phyloP scores from a whole-genome alignment of 2,329 filamentous ascomycete genomes.

The Trichoderma polysporum region DNA sequence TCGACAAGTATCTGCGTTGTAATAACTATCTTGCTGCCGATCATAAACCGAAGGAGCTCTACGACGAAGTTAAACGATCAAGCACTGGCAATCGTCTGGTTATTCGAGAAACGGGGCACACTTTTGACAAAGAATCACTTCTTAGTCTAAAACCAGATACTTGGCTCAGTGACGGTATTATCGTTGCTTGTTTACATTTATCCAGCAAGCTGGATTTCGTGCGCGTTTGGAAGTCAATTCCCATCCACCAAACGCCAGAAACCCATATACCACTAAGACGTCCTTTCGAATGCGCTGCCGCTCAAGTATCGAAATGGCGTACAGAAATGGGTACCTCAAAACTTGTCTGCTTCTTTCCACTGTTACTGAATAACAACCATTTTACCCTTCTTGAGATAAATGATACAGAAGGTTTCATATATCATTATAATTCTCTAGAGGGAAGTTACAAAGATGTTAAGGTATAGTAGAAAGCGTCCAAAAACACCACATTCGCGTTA shows the following conservation, averaged over 20 bases:
- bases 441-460: not conserved
- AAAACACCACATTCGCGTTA: not conserved
- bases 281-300: conserved; percentile 14
- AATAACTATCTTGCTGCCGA: not conserved
- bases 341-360: conserved; percentile 14
- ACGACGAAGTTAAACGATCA: not conserved
- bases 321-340: not conserved
- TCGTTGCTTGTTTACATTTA: conserved; percentile 19
- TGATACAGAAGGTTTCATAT: not conserved
- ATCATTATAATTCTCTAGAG: conserved; percentile 18
- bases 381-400: conserved; percentile 21
- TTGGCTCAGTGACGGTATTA: not conserved
- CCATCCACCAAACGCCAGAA: conserved; percentile 7
- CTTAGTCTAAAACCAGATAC: not conserved
- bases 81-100: not conserved
- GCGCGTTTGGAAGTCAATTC: conserved; percentile 19
- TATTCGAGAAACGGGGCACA: not conserved
- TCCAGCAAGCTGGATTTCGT: conserved; percentile 20
- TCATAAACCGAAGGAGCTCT: not conserved
- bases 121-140: conserved; percentile 1
- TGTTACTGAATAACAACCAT: conserved; percentile 10
- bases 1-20: not conserved
- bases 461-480: not conserved
- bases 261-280: not conserved
- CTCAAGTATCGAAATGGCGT: conserved; percentile 16